Evolutionary conservation across 2,329 filamentous ascomycete species (phyloP), one percentile per base, ranked within the genome.

Genomic region (Fusarium incarnatum): DNA sequence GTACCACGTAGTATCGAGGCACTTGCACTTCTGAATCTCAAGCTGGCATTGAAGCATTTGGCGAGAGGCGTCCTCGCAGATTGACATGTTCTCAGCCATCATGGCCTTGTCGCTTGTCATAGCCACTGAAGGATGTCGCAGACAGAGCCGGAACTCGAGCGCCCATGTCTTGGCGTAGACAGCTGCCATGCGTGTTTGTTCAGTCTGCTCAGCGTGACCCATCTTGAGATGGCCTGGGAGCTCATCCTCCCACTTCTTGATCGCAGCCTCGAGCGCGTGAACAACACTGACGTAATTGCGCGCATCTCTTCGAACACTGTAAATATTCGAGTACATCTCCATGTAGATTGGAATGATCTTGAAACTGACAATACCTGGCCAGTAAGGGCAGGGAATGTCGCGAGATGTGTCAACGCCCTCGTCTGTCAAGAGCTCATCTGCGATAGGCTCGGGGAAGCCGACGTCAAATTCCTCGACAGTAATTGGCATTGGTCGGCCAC

Each of bases 1-100:
- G 73, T 92, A 92, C 91, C 92, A 94, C 2, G 92, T 93, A 2
- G 91, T 92, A 75, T 95, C 92, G 6, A 94, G 81, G 46, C 88
- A 89, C 74, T 91, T 92, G 60, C 89, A 82, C 70, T 84, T 85
- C 61, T 88, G 86, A 49, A 94, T 79, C 56, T 88, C 83, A 23
- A 84, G 83, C 8, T 90, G 87, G 27, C 86, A 84, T 23, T 83
- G 82, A 5, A 94, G 82, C 79, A 94, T 88, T 65, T 89, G 86
- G 48, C 86, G 84, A 8, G 91, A 87, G 12, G 88, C 88, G 50
- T 89, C 86, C 34, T 93, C 86, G 76, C 91, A 93, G 45, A 91
- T 86, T 45, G 84, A 85, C 56, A 89, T 86, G 70, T 91, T 88
- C 45, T 91, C 87, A 5, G 87, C 84, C 60, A 89, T 86, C 50